Percentiles rank a stretch among this genome's conserved stretches.
phyloP scores from a whole-genome alignment of 371 early-diverging fungal genomes.

The Mortierella sp. region DNA sequence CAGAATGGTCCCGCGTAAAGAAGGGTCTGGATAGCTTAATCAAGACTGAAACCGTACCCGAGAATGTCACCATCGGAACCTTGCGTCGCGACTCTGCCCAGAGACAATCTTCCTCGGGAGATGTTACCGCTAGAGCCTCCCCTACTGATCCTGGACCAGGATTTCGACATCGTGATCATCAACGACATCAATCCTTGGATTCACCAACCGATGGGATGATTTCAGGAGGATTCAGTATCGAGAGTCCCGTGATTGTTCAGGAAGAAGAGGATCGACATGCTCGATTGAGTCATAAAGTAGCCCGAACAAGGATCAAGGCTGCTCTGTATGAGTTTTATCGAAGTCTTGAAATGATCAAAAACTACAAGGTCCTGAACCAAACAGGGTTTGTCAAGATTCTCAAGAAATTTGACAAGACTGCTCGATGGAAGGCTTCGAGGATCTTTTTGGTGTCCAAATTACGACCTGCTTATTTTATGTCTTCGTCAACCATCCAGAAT shows the following conservation, averaged over 20 bases:
- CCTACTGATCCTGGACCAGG: slow-evolving; percentile 13
- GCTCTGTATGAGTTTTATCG: slow-evolving; percentile 83
- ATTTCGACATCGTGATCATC: slow-evolving; percentile 12
- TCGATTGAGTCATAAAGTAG: slow-evolving; percentile 56
- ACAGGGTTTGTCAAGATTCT: slow-evolving; percentile 79
- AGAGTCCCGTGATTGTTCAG: slow-evolving; percentile 11
- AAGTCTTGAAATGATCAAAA: slow-evolving; percentile 75
- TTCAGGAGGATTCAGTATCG: background rate
- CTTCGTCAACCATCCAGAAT: slow-evolving; percentile 21
- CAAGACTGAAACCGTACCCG: slow-evolving; percentile 20
- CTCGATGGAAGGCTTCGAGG: slow-evolving; percentile 31
- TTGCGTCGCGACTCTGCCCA: no score
- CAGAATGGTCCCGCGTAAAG: slow-evolving; percentile 40
- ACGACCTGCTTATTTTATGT: slow-evolving; percentile 30
- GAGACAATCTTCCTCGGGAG: no score
- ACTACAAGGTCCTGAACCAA: slow-evolving; percentile 77
- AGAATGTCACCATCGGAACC: slow-evolving; percentile 23
- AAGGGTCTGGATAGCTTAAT: slow-evolving; percentile 37
- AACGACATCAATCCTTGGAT: background rate
- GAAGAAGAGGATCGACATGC: slow-evolving; percentile 28
- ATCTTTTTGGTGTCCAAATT: slow-evolving; percentile 24
- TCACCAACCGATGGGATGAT: no score
- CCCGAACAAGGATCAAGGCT: slow-evolving; percentile 70
- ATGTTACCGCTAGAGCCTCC: background rate
- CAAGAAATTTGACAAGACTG: slow-evolving; percentile 81